Evolutionary conservation across 306 rosid species (phyloP).

Genomic region (Erythrophleum fordii): DNA sequence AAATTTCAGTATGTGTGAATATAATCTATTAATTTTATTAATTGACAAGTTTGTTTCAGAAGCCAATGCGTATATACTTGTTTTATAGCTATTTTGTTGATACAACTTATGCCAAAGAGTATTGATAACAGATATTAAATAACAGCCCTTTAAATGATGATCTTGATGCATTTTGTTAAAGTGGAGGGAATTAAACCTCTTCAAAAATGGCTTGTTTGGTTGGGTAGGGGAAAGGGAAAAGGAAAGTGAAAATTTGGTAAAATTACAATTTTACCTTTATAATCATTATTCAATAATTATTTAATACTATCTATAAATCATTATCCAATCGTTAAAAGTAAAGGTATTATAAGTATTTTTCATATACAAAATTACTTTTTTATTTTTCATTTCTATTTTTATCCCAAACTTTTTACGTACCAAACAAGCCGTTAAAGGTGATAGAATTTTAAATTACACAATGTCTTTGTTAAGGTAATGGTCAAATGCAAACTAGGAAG

Average conservation of each 20-base stretch:
- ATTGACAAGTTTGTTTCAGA: slow-evolving; percentile 9
- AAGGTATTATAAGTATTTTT: no score
- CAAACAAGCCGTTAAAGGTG: no score
- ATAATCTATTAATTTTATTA: background rate
- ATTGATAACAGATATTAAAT: background rate
- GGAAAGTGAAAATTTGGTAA: no score
- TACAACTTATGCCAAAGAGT: background rate
- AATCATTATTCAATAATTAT: no score
- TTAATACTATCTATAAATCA: no score
- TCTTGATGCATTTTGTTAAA: background rate
- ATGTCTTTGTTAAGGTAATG: background rate
- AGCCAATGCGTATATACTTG: slow-evolving; percentile 4
- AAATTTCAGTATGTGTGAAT: slow-evolving; percentile 12
- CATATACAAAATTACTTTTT: no score
- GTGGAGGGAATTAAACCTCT: background rate
- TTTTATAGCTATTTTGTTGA: background rate
- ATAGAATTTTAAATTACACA: background rate
- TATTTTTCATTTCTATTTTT: no score
- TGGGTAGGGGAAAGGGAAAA: no score
- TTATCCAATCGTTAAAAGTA: no score
- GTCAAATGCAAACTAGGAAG: slow-evolving; percentile 5
- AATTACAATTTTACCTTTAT: no score
- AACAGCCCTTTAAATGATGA: slow-evolving; percentile 4
- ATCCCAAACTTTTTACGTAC: no score
- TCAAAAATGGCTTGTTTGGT: background rate